Evolutionary conservation across 305 asterid genomes (phyloP).

Genomic region (Rubia peregrina): DNA sequence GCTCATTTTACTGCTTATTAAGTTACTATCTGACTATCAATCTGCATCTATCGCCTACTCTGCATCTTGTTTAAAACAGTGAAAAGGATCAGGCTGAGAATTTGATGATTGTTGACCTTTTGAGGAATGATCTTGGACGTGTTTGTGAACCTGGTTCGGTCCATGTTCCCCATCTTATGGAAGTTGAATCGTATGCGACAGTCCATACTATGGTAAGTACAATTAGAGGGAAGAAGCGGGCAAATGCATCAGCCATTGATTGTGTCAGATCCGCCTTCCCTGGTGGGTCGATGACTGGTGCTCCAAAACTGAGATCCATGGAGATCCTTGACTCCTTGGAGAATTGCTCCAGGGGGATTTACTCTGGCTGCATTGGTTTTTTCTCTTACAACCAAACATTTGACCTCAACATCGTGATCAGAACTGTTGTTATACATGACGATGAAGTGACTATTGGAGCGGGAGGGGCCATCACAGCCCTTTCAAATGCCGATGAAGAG

Average conservation of each 20-base stretch:
- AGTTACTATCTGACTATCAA: not conserved
- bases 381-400: conserved; percentile 92
- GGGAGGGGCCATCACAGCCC: conserved; percentile 94
- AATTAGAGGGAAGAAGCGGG: conserved; percentile 63
- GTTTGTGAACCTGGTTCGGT: conserved; percentile 95
- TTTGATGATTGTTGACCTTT: conserved; percentile 91
- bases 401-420: conserved; percentile 86
- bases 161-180: conserved; percentile 91
- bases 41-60: not conserved
- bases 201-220: conserved; percentile 99
- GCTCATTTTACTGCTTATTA: not conserved
- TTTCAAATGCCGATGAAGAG: conserved; percentile 73
- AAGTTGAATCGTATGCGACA: conserved; percentile 81
- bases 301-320: conserved; percentile 93
- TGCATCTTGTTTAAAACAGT: conserved; percentile 30
- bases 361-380: conserved; percentile 98
- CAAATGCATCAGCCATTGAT: conserved; percentile 54
- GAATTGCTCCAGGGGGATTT: conserved; percentile 75
- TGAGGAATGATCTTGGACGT: conserved; percentile 91
- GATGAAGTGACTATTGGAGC: conserved; percentile 88
- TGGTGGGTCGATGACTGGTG: conserved; percentile 99
- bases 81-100: conserved; percentile 99
- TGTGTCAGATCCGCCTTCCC: conserved; percentile 92
- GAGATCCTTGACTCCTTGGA: conserved; percentile 87
- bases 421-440: conserved; percentile 60